phyloP scores from a whole-genome alignment of 2,329 filamentous ascomycete genomes.

The Ophiostoma australiae region DNA sequence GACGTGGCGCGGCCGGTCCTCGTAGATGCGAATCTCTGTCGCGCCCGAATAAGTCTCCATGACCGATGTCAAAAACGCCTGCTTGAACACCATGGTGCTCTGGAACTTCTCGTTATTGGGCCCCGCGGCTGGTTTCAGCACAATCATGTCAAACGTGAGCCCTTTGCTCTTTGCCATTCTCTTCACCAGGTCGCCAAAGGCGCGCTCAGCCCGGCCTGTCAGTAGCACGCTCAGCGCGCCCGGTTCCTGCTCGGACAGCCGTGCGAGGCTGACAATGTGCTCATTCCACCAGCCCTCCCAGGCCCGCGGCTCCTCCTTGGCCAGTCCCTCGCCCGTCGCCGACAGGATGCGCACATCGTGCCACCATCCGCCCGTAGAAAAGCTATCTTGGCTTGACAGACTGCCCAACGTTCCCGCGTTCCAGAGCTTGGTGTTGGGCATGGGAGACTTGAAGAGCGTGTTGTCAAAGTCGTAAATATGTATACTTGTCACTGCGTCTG shows the following conservation, averaged over 20 bases:
- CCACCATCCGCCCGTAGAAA: conserved; percentile 92
- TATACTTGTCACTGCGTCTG: conserved; percentile 67
- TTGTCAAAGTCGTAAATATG: conserved; percentile 99
- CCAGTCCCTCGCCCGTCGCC: conserved; percentile 76
- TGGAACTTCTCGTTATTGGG: conserved; percentile 73
- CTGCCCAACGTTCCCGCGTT: conserved; percentile 69
- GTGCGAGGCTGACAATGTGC: conserved; percentile 73
- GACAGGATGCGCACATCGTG: conserved; percentile 83
- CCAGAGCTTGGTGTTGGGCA: conserved; percentile 88
- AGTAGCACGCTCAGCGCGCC: conserved; percentile 80
- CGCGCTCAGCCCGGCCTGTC: conserved; percentile 75
- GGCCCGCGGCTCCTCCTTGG: conserved; percentile 72
- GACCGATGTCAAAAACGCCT: conserved; percentile 71
- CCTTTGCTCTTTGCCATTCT: conserved; percentile 72
- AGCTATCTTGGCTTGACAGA: conserved; percentile 68
- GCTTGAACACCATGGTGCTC: conserved; percentile 89
- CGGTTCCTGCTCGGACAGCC: conserved; percentile 74
- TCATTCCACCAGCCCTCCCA: conserved; percentile 99
- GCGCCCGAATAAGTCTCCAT: conserved; percentile 81
- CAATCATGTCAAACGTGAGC: conserved; percentile 81
- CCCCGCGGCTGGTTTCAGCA: conserved; percentile 77
- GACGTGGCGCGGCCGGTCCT: conserved; percentile 63
- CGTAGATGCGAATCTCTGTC: conserved; percentile 73
- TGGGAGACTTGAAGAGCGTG: conserved; percentile 84
- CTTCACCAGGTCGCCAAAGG: conserved; percentile 73